Conservation (phyloP, 331 rosid species). For the Malus hybrid region DNA sequence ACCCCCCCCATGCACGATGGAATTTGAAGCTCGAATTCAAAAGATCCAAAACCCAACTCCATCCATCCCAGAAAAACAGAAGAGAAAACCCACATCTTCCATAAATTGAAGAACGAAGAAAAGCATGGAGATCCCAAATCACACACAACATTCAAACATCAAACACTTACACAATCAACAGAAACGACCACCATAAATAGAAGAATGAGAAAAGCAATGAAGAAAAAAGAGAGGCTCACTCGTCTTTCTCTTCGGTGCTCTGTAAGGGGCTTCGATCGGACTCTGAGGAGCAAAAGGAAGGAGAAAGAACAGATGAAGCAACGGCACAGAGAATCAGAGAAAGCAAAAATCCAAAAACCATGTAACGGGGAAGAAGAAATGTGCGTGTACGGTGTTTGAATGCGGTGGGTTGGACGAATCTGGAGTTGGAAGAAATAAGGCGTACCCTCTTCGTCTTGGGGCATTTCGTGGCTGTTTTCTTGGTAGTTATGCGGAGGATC, state of each 20-base stretch:
- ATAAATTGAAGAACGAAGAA: conserved; percentile 10
- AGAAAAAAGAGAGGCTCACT: neutral
- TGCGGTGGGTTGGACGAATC: conserved; percentile 9
- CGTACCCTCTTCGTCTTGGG: conserved; percentile 50
- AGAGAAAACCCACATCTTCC: neutral
- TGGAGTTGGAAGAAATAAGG: conserved; percentile 4
- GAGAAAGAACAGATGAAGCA: too few species aligned
- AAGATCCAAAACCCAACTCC: neutral
- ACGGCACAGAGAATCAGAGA: too few species aligned
- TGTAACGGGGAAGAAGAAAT: neutral
- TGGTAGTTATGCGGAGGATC: conserved; percentile 20
- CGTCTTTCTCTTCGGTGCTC: too few species aligned
- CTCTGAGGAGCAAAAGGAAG: too few species aligned
- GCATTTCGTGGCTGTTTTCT: conserved; percentile 24
- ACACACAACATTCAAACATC: conserved; percentile 27
- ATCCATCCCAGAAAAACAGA: neutral
- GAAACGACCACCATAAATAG: conserved; percentile 2
- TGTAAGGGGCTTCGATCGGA: too few species aligned
- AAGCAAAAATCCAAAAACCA: too few species aligned
- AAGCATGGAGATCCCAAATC: conserved; percentile 31
- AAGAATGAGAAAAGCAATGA: neutral
- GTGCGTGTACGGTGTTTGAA: neutral
- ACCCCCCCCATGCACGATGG: neutral
- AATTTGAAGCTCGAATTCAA: neutral
- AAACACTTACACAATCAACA: conserved; percentile 20